These are phyloP conservation scores for Citrullus mucosospermus DNA, from an alignment of 306 rosid genomes.

Conservation along the genomic window DNA sequence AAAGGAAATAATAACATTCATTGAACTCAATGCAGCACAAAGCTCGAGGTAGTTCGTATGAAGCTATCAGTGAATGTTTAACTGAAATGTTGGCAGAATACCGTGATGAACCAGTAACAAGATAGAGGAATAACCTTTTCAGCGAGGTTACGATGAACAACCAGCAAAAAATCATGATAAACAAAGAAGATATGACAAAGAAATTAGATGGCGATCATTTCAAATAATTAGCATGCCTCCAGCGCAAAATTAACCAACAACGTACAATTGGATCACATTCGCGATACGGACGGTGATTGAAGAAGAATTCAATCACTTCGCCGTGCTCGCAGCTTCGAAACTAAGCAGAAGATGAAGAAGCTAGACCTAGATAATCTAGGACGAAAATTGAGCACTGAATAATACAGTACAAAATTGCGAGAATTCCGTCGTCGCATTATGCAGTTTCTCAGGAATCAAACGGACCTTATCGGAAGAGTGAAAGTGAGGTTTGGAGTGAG, in stretches of 20 bases:
- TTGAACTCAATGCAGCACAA: background rate
- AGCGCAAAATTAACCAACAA: background rate
- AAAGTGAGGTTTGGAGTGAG: conserved; percentile 45
- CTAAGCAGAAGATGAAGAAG: background rate
- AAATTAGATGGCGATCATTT: background rate
- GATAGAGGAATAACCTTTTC: background rate
- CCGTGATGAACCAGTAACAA: background rate
- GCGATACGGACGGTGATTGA: background rate
- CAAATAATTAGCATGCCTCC: background rate
- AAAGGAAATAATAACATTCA: background rate
- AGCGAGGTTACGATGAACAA: background rate
- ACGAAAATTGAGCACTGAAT: background rate
- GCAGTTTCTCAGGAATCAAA: background rate
- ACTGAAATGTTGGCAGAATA: background rate
- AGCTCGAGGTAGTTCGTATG: background rate
- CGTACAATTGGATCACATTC: background rate
- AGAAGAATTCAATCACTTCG: background rate
- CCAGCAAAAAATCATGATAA: background rate
- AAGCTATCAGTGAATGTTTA: background rate
- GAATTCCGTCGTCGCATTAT: background rate
- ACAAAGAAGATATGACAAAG: background rate
- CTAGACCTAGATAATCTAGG: conserved; percentile 2
- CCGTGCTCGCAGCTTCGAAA: background rate
- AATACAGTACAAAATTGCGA: background rate
- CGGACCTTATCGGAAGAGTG: conserved; percentile 67